Percentiles rank a stretch among this genome's conserved stretches.
Evolutionary conservation across 495 filamentous ascomycete species (phyloP).

Genomic region (Chaetomium fimeti): DNA sequence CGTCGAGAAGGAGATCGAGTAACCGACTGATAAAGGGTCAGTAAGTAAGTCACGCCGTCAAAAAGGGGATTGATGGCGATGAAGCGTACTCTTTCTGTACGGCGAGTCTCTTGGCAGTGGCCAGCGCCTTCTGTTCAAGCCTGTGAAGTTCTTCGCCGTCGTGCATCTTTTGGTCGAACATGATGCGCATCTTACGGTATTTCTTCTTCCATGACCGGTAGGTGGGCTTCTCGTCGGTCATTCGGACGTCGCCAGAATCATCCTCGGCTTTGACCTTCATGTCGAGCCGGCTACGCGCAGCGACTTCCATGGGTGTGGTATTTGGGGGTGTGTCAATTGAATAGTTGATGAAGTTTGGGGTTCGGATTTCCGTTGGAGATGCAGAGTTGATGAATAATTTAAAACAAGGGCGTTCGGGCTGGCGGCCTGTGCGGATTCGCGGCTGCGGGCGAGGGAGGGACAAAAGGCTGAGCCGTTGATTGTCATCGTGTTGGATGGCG

Average conservation of each 20-base stretch:
- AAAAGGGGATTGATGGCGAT: conserved; percentile 15
- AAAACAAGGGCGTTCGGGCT: conserved; percentile 4
- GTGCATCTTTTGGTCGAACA: conserved; percentile 79
- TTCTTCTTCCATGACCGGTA: conserved; percentile 72
- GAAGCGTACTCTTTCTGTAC: conserved; percentile 72
- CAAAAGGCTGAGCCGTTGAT: conserved; percentile 8
- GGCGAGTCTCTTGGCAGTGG: conserved; percentile 72
- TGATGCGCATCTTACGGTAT: conserved; percentile 85
- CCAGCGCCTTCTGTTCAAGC: conserved; percentile 72
- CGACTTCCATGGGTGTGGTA: conserved; percentile 32
- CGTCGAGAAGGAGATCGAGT: conserved; percentile 80
- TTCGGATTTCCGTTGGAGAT: not conserved
- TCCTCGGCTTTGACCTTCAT: conserved; percentile 36
- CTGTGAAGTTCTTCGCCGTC: conserved; percentile 74
- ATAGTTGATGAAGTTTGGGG: not conserved
- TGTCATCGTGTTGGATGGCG: conserved; percentile 17
- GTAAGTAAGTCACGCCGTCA: conserved; percentile 8
- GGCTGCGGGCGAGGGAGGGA: not conserved
- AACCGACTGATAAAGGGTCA: conserved; percentile 54
- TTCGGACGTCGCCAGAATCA: conserved; percentile 36
- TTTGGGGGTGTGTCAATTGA: conserved; percentile 16
- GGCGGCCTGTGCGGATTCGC: conserved; percentile 1
- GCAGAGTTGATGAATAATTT: not conserved
- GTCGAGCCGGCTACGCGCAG: conserved; percentile 27
- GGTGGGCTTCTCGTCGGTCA: conserved; percentile 40